phyloP scores from a whole-genome alignment of 352 stramenopile species.

The Thraustochytrium striatum region DNA sequence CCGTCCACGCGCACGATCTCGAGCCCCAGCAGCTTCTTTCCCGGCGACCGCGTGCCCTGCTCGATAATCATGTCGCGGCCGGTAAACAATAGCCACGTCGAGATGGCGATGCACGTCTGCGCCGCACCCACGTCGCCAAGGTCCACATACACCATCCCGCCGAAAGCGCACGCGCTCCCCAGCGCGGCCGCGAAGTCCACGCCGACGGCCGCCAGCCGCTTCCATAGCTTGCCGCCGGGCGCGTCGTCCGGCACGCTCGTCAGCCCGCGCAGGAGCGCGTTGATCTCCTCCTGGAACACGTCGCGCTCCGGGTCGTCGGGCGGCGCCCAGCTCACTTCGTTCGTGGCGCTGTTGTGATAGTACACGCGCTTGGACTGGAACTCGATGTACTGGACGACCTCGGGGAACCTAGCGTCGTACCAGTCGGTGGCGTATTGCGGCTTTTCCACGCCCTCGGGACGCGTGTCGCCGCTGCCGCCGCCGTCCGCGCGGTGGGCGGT shows the following conservation, averaged over 20 bases:
- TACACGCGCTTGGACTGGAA: constrained; percentile 45
- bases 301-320: constrained; percentile 40
- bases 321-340: constrained; percentile 39
- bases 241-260: not conserved
- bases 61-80: constrained; percentile 47
- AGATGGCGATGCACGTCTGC: not conserved
- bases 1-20: constrained; percentile 45
- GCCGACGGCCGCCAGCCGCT: constrained; percentile 1
- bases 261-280: not conserved
- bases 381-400: constrained; percentile 43
- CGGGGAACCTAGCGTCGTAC: constrained; percentile 32
- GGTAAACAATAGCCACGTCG: constrained; percentile 36
- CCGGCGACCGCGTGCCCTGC: constrained; percentile 22
- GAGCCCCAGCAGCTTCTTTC: constrained; percentile 47
- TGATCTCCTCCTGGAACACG: constrained; percentile 47
- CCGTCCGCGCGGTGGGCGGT: not conserved
- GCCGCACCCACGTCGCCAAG: constrained; percentile 34
- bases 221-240: not conserved
- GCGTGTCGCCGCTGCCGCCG: not conserved
- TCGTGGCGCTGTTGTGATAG: constrained; percentile 38
- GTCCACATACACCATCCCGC: constrained; percentile 32
- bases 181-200: constrained; percentile 19
- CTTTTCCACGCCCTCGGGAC: not conserved
- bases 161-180: constrained; percentile 16
- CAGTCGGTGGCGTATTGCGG: constrained; percentile 46